Percentiles rank a stretch among this genome's conserved stretches.
These are phyloP conservation scores for Coffea canephora DNA, from an alignment of 257 asterid genomes.

Conservation along the genomic window DNA sequence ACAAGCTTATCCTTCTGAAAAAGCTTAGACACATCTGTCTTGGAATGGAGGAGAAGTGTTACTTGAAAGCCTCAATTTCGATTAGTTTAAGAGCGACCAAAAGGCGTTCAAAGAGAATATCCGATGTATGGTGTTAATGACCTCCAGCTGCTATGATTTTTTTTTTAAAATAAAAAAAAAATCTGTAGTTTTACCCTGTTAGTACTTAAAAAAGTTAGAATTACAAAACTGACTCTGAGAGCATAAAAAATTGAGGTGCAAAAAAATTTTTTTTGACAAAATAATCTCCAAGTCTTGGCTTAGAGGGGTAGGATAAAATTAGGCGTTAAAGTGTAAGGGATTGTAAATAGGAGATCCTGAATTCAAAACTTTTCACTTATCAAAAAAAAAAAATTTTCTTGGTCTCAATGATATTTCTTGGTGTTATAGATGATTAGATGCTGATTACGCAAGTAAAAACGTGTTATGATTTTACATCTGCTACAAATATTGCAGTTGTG, in stretches of 20 bases:
- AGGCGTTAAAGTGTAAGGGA: no score
- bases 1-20: not conserved
- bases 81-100: not conserved
- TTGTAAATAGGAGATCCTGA: no score
- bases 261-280: not conserved
- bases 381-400: not conserved
- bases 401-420: not conserved
- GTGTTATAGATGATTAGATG: not conserved
- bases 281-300: not conserved
- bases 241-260: not conserved
- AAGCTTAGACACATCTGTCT: not conserved
- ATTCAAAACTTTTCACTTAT: no score
- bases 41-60: not conserved
- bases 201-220: not conserved
- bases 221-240: not conserved
- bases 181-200: no score
- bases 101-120: not conserved
- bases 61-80: not conserved
- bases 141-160: not conserved
- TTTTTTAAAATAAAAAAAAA: not conserved
- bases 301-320: no score
- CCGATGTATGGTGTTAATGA: no score
- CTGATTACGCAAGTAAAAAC: not conserved
- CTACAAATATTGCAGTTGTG: no score
- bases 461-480: not conserved